phyloP scores from a whole-genome alignment of 306 rosid genomes.

The Vigna unguiculata region DNA sequence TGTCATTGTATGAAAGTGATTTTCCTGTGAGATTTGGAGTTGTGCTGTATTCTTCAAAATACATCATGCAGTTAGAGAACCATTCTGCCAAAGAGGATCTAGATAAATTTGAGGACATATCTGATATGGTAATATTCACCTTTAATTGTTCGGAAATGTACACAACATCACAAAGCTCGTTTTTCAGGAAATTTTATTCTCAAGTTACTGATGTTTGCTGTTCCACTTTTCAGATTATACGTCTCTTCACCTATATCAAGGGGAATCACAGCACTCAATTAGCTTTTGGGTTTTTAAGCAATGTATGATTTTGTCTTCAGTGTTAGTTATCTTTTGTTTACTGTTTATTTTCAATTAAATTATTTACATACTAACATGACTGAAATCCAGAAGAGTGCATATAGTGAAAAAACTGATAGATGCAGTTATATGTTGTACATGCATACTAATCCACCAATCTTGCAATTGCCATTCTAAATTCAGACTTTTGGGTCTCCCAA shows the following conservation, averaged over 20 bases:
- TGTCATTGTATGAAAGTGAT: conserved; percentile 74
- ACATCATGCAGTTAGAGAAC: conserved; percentile 62
- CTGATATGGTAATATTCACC: conserved; percentile 68
- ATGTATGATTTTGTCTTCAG: conserved; percentile 59
- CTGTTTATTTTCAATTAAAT: conserved; percentile 24
- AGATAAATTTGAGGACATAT: conserved; percentile 63
- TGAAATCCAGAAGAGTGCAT: conserved; percentile 39
- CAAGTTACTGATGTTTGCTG: conserved; percentile 35
- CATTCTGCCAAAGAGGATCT: conserved; percentile 51
- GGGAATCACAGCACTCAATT: conserved; percentile 70
- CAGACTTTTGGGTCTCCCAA: conserved; percentile 29
- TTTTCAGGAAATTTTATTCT: conserved; percentile 27
- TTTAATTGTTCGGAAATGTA: conserved; percentile 8
- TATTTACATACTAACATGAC: conserved; percentile 32
- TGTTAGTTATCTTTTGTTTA: conserved; percentile 39
- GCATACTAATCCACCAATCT: not conserved
- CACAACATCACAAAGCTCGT: not conserved
- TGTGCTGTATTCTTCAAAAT: conserved; percentile 85
- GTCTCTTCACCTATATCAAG: conserved; percentile 80
- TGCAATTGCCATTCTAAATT: conserved; percentile 15
- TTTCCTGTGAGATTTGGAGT: conserved; percentile 92
- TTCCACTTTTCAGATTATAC: conserved; percentile 75
- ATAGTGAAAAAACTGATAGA: conserved; percentile 15
- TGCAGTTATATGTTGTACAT: conserved; percentile 37
- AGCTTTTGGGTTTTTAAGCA: conserved; percentile 93